Evolutionary conservation across 345 rosid species (phyloP).

Genomic region (Isatis tinctoria): DNA sequence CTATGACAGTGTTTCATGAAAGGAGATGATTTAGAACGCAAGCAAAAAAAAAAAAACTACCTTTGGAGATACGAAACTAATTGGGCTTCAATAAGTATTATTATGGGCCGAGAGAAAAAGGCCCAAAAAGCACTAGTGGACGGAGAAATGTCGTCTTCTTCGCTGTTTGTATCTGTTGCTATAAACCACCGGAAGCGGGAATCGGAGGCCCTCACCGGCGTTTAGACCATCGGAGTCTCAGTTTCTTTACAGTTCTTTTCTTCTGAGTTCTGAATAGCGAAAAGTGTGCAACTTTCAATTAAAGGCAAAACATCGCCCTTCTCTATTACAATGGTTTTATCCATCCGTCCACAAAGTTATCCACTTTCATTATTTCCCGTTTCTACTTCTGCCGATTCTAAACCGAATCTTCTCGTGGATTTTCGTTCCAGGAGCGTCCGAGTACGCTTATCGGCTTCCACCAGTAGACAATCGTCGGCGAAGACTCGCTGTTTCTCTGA

Average conservation of each 20-base stretch:
- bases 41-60: too few species aligned
- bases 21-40: too few species aligned
- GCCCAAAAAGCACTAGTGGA: neutral
- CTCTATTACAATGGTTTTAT: neutral
- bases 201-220: neutral
- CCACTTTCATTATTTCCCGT: neutral
- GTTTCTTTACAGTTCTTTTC: neutral
- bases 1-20: too few species aligned
- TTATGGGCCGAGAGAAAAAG: neutral
- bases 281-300: neutral
- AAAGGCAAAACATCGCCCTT: neutral
- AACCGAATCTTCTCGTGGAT: neutral
- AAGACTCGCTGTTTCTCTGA: slow-evolving; percentile 18
- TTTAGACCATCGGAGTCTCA: neutral
- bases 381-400: neutral
- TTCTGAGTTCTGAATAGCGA: neutral
- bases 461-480: neutral
- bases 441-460: neutral
- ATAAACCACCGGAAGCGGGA: neutral
- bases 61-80: neutral
- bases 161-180: neutral
- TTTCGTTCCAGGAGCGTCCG: neutral
- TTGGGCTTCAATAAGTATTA: neutral
- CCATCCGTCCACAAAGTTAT: slow-evolving; percentile 18
- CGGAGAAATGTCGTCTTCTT: neutral